A percentile compares a stretch with the other conserved stretches of the same genome.
phyloP scores from a whole-genome alignment of 768 basidiomycete genomes.

The Kwoniella sp. region DNA sequence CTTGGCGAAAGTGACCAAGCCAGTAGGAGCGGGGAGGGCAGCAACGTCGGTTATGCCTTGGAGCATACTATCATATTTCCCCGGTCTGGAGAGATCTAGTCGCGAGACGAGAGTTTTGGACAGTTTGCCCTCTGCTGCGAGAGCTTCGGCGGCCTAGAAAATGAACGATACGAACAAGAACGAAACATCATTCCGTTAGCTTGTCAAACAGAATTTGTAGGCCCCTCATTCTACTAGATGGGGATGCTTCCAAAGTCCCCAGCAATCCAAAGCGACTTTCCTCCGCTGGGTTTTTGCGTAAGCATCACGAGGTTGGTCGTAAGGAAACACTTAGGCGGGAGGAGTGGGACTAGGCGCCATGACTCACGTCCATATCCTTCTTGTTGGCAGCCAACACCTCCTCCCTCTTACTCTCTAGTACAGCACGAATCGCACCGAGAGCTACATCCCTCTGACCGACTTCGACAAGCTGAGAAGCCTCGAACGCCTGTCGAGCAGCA shows the following conservation, averaged over 20 bases:
- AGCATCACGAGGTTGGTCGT: too few relatives aligned
- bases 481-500: slow-evolving; percentile 79
- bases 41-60: slow-evolving; percentile 87
- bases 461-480: slow-evolving; percentile 78
- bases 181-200: not conserved
- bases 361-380: slow-evolving; percentile 71
- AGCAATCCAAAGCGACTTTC: too few relatives aligned
- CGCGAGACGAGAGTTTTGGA: slow-evolving; percentile 80
- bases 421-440: slow-evolving; percentile 67
- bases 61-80: slow-evolving; percentile 94
- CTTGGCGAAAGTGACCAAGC: slow-evolving; percentile 81
- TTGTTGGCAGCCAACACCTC: slow-evolving; percentile 78
- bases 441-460: slow-evolving; percentile 70
- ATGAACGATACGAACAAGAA: not conserved
- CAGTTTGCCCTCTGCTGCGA: slow-evolving; percentile 82
- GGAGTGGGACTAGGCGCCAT: not conserved
- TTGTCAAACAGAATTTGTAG: not conserved
- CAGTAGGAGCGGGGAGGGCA: slow-evolving; percentile 79
- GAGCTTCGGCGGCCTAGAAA: slow-evolving; percentile 69
- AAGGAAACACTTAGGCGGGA: not conserved
- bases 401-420: slow-evolving; percentile 67
- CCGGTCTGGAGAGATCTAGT: slow-evolving; percentile 69
- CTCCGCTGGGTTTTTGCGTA: too few relatives aligned
- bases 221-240: too few relatives aligned
- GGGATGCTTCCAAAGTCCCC: too few relatives aligned